phyloP scores from a whole-genome alignment of 2,329 filamentous ascomycete species.

The Pseudogymnoascus sp. region DNA sequence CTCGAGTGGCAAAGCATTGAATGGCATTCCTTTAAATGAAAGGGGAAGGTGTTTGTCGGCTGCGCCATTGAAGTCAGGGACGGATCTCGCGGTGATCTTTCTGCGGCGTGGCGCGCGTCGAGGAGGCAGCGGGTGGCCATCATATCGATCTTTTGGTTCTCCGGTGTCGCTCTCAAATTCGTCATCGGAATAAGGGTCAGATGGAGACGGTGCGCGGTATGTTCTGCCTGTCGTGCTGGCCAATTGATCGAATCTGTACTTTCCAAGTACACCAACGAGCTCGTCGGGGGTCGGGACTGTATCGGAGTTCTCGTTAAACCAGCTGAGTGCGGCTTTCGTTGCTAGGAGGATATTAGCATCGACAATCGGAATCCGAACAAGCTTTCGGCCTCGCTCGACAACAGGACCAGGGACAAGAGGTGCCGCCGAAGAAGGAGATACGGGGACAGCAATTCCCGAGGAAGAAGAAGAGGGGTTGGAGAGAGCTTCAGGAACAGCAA shows the following conservation, averaged over 20 bases:
- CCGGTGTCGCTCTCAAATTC: constrained; percentile 4
- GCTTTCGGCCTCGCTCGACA: background rate
- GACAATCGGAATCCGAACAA: background rate
- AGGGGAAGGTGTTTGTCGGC: background rate
- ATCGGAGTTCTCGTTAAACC: background rate
- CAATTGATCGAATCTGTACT: background rate
- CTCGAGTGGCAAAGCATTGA: background rate
- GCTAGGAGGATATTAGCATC: background rate
- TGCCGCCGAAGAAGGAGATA: background rate
- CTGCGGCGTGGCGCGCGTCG: background rate
- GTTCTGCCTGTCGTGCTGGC: background rate
- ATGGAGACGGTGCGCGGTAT: background rate
- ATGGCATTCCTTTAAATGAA: background rate
- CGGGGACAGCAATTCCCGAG: background rate
- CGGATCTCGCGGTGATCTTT: background rate
- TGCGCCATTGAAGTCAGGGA: background rate
- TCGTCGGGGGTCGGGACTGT: background rate
- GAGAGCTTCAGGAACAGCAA: too few relatives aligned
- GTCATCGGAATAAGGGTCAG: background rate
- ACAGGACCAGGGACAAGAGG: too few relatives aligned
- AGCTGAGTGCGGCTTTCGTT: background rate
- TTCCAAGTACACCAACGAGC: background rate
- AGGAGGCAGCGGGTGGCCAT: background rate
- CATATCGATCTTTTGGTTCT: background rate
- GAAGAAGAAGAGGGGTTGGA: background rate